Base-by-base conservation (phyloP, 208 protist species). In the Leishmania martiniquensis region DNA sequence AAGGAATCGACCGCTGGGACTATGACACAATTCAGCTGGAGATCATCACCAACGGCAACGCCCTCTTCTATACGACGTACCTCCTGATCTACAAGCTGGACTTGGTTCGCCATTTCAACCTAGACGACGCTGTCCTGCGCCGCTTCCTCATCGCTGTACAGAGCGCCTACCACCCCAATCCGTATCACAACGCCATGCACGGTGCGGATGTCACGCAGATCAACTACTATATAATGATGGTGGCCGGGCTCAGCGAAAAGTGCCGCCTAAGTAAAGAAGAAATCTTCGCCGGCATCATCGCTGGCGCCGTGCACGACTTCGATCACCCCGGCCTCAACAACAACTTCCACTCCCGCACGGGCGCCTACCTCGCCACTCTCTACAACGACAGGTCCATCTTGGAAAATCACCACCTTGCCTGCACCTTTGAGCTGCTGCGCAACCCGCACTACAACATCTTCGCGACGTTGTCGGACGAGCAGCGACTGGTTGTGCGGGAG, bases 301-400 rank as follows among this genome's bases (percentile, higher is more conserved):
- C 98, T 29, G 95, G 92, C 25, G 85, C 97, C 32, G 91, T 98
- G 66, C 98, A 99, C 87, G 98, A 99, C 91, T 95, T 97, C 81
- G 97, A 99, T 76, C 98, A 99, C 83, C 97, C 97, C 1, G 98
- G 98, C 39, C 76, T 99, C 42, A 99, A 99, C 87, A 99, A 99
- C 85, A 96, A 95, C 80, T 99, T 99, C 82, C 94, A 98, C 81
- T 87, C 97, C n/a, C 95, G 95, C 75, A 98, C 97, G 10, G 83
- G 92, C 71, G 87, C 95, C 12, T 92, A 93, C 73, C 84, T 99
- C 42, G 97, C 97, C 49, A 91, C 93, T n/a, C 84, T 98, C 10
- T 98, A 98, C 87, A 98, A 98, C 83, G 96, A 98, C 78, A 83
- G 90, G 42, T 96, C 93, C 32, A 98, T 99, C 37, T 84, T 99